A percentile compares a stretch with the other conserved stretches of the same genome.
Evolutionary conservation across 768 basidiomycete genomes (phyloP).

Genomic region (Serendipita vermifera): DNA sequence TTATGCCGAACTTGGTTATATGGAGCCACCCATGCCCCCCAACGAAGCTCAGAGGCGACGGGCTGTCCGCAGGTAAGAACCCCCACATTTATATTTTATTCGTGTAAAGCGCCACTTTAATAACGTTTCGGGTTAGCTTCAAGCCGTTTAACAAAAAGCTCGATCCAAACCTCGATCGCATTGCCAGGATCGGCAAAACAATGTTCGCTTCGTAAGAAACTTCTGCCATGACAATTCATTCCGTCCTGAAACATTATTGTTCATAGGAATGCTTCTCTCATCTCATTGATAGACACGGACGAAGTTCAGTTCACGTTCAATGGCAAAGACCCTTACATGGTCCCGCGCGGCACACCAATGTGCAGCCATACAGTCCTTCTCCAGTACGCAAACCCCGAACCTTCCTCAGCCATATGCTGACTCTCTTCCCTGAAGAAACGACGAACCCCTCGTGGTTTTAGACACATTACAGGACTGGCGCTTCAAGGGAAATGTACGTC

Average conservation of each 20-base stretch:
- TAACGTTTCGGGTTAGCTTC: slow-evolving; percentile 37
- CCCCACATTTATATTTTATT: background rate
- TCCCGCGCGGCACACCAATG: slow-evolving; percentile 2
- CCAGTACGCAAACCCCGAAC: background rate
- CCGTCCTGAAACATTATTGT: background rate
- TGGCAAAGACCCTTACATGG: slow-evolving; percentile 4
- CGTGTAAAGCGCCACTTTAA: background rate
- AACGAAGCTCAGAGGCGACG: slow-evolving; percentile 71
- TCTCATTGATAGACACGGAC: background rate
- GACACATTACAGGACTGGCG: slow-evolving; percentile 79
- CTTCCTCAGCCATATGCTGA: background rate
- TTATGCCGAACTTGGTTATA: slow-evolving; percentile 23
- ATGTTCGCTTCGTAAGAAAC: slow-evolving; percentile 42
- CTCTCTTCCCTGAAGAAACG: slow-evolving; percentile 21
- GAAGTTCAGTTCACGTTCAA: slow-evolving; percentile 6
- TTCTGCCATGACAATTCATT: background rate
- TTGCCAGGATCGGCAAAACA: slow-evolving; percentile 81
- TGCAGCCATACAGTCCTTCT: slow-evolving; percentile 9
- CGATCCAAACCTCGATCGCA: slow-evolving; percentile 87
- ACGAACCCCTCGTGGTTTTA: slow-evolving; percentile 77
- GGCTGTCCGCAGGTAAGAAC: slow-evolving; percentile 66
- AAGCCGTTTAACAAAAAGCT: slow-evolving; percentile 79
- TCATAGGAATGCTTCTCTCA: slow-evolving; percentile 1
- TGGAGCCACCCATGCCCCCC: slow-evolving; percentile 71
- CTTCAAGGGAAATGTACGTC: slow-evolving; percentile 64